These are phyloP conservation scores for Neopestalotiopsis clavispora DNA, from an alignment of 2,329 filamentous ascomycete genomes.

Conservation along the genomic window DNA sequence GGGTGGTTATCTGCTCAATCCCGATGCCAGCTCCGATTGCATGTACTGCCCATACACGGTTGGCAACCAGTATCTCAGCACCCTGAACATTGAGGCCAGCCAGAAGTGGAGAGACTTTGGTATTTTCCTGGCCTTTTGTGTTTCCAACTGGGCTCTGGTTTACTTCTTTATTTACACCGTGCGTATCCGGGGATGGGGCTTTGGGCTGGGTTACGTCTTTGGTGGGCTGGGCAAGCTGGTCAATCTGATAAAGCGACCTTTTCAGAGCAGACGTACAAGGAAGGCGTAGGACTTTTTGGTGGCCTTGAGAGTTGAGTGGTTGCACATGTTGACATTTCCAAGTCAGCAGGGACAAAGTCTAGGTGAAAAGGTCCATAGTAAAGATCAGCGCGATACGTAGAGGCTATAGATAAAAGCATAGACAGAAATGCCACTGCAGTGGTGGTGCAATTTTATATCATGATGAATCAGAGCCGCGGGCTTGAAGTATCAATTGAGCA, in stretches of 20 bases:
- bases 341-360: no score
- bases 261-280: conserved; percentile 18
- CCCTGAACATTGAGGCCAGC: conserved; percentile 50
- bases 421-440: no score
- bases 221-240: conserved; percentile 31
- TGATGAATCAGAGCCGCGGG: no score
- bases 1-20: conserved; percentile 69
- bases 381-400: no score
- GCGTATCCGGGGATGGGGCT: conserved; percentile 71
- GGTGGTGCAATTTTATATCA: no score
- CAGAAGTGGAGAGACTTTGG: conserved; percentile 77
- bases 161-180: conserved; percentile 81
- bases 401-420: no score
- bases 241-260: conserved; percentile 37
- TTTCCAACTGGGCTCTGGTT: conserved; percentile 73
- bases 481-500: no score
- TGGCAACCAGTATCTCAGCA: conserved; percentile 66
- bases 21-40: conserved; percentile 61
- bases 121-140: conserved; percentile 72
- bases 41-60: conserved; percentile 69
- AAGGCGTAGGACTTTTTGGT: conserved; percentile 14
- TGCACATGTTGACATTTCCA: no score
- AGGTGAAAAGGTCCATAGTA: no score
- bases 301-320: neutral
- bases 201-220: conserved; percentile 68